Percentiles rank a stretch among this genome's conserved stretches.
Evolutionary conservation across 768 basidiomycete species (phyloP).

Genomic region (Terana coerulea): DNA sequence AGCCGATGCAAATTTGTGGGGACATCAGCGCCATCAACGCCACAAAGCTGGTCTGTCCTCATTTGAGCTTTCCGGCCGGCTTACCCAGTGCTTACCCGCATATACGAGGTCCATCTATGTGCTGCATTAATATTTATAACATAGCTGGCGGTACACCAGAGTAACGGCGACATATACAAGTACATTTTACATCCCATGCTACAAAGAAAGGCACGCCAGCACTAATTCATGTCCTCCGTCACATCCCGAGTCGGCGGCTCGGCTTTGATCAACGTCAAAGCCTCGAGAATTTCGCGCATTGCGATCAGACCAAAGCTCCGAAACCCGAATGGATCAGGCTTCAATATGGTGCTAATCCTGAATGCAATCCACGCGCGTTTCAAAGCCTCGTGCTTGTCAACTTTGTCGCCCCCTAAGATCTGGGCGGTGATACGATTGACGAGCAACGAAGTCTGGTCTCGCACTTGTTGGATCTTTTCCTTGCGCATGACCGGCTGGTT

Average conservation of each 20-base stretch:
- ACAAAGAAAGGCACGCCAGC: no score
- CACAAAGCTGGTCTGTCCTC: no score
- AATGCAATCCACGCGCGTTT: conserved; percentile 50
- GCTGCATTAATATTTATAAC: no score
- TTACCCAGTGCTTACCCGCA: no score
- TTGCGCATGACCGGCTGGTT: conserved; percentile 47
- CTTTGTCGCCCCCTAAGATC: conserved; percentile 42
- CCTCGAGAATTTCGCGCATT: conserved; percentile 49
- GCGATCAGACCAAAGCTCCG: conserved; percentile 56
- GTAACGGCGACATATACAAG: no score
- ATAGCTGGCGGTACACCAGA: no score
- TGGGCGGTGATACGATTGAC: conserved; percentile 30
- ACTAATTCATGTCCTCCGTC: no score
- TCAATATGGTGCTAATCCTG: conserved; percentile 32
- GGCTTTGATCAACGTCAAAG: conserved; percentile 34
- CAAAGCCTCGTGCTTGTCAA: conserved; percentile 32
- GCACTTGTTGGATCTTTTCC: conserved; percentile 45
- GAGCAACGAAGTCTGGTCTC: conserved; percentile 47
- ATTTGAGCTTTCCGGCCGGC: no score
- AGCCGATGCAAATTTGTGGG: no score
- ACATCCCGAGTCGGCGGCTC: conserved; percentile 9
- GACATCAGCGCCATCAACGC: no score
- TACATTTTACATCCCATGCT: no score
- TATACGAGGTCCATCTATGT: no score
- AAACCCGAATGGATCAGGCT: conserved; percentile 42